These are phyloP conservation scores for Sporothrix schenckii DNA, from an alignment of 2,329 filamentous ascomycete genomes.

Conservation along the genomic window DNA sequence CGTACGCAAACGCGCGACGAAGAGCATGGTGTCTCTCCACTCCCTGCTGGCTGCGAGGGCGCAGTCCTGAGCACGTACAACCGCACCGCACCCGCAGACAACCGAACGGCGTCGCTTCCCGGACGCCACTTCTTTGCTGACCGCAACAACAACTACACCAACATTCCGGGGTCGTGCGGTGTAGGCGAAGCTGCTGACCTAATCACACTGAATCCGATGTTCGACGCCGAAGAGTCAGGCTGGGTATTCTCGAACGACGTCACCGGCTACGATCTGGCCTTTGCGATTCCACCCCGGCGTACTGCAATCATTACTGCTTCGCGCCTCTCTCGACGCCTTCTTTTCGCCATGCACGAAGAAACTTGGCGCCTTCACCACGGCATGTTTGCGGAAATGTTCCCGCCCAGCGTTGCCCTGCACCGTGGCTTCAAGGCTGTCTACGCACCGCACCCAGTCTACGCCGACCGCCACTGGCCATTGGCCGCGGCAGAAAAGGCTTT, in stretches of 20 bases:
- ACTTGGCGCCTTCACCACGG: slow-evolving; percentile 67
- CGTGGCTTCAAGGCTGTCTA: slow-evolving; percentile 78
- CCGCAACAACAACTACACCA: slow-evolving; percentile 35
- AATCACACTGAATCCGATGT: slow-evolving; percentile 77
- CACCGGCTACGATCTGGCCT: slow-evolving; percentile 64
- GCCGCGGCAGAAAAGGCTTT: slow-evolving; percentile 73
- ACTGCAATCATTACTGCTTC: slow-evolving; percentile 72
- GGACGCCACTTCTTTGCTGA: slow-evolving; percentile 34
- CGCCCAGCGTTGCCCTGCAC: slow-evolving; percentile 69
- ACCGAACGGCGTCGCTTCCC: slow-evolving; percentile 10
- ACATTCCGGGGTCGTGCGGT: slow-evolving; percentile 57
- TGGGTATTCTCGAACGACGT: slow-evolving; percentile 74
- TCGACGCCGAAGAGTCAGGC: slow-evolving; percentile 69
- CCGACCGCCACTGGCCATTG: slow-evolving; percentile 74
- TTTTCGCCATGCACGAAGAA: slow-evolving; percentile 75
- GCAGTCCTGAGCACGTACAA: slow-evolving; percentile 45
- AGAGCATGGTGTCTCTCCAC: slow-evolving; percentile 55
- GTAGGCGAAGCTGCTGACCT: slow-evolving; percentile 73
- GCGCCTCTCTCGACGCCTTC: slow-evolving; percentile 66
- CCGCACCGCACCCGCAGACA: slow-evolving; percentile 30
- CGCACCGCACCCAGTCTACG: slow-evolving; percentile 78
- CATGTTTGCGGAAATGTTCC: slow-evolving; percentile 83
- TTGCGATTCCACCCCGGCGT: slow-evolving; percentile 65
- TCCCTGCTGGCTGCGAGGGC: slow-evolving; percentile 58
- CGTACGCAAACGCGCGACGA: slow-evolving; percentile 54